Base-by-base conservation (phyloP, 495 filamentous ascomycete species). In the Tuber aestivum region DNA sequence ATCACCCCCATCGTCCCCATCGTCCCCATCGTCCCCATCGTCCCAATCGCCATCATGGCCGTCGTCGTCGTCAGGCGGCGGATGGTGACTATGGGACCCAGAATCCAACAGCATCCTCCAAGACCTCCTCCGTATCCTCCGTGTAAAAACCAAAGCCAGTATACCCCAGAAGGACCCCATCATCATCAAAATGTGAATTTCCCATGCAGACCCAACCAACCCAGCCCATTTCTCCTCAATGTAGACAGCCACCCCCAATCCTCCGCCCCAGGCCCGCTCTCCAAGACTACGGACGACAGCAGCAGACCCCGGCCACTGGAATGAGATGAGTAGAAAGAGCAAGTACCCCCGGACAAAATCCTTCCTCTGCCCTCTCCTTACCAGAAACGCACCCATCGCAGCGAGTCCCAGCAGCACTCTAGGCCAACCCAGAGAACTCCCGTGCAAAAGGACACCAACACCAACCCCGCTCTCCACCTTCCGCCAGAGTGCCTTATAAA, bases 21-120 rank as follows among this genome's bases (percentile, higher is more conserved):
- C 41, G 2, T 41, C 69, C 0, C 40, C 76, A 0, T 18, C 38
- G 1, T 2, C 42, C 0, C 38, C 3, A 0, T 32, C 70, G 0
- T 23, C 61, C 9, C 20, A 41, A 9, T 44, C 61, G 3, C 14
- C 74, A 0, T 6, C 44, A 0, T 32, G 70, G 3, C 8, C 61
- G 4, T n/a, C 65, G 1, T 37, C 61, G 0, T 42, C 74, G 2
- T 41, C 50, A 65, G 56, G 12, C 10, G 56, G 27, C 6, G 27
- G 27, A 27, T 69, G 12, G 14, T 32, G 6, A 35, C 27, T 2
- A 37, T 21, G 5, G 9, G 21, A 20, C 23, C 27, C 16, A 70
- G 6, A n/a, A 2, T 12, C 21, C n/a, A n/a, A 41, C 50, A 8
- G 7, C 48, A 32, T 32, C 74, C 20, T 1, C 37, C n/a, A 20